phyloP scores from a whole-genome alignment of 108 stramenopile genomes.

The Skeletonema potamos region DNA sequence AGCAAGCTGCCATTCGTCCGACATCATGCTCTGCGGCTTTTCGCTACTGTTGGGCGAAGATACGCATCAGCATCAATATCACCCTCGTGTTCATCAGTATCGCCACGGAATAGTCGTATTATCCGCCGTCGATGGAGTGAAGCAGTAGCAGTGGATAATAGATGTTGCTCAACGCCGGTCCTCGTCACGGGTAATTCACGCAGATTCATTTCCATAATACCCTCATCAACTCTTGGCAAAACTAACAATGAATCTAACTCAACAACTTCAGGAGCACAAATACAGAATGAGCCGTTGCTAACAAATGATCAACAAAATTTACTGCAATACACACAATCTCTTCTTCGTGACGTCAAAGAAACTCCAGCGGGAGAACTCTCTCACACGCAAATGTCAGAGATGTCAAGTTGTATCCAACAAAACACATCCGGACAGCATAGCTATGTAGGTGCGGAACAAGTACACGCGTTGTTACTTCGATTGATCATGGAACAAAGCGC shows the following conservation, averaged over 20 bases:
- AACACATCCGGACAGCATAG: conserved; percentile 24
- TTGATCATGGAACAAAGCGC: conserved; percentile 24
- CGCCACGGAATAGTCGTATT: not conserved
- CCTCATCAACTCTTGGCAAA: not conserved
- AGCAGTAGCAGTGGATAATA: not conserved
- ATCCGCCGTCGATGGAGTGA: not conserved
- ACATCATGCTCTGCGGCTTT: no score
- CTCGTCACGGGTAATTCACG: not conserved
- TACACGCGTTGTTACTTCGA: conserved; percentile 20
- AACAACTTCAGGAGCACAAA: not conserved
- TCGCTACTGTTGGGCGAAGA: no score
- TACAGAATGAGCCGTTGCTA: not conserved
- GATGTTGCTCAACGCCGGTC: not conserved
- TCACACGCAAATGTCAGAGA: conserved; percentile 7
- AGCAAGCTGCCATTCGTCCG: no score
- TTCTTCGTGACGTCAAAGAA: not conserved
- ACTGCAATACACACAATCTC: conserved; percentile 11
- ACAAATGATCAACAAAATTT: not conserved
- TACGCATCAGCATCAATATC: no score
- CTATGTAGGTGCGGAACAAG: conserved; percentile 31
- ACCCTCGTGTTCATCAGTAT: no score
- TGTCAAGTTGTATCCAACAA: conserved; percentile 26
- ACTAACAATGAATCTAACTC: not conserved
- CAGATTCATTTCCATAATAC: not conserved
- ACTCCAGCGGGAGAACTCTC: conserved; percentile 14